These are phyloP conservation scores for Saccharomycopsis crataegensis DNA, from an alignment of 1,139 yeast genomes.

Conservation along the genomic window DNA sequence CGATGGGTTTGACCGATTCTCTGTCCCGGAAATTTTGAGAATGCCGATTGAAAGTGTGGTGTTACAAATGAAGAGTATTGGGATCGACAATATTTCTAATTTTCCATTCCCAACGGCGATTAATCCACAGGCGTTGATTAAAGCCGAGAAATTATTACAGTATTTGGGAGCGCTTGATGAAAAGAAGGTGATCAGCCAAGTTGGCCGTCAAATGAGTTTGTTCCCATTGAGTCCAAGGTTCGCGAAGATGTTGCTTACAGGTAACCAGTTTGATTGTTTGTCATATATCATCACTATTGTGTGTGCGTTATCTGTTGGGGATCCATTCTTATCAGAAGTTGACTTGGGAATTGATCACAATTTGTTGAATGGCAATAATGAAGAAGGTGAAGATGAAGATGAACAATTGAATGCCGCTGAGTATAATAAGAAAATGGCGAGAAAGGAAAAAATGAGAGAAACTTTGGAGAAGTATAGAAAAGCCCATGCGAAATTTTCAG, in stretches of 20 bases:
- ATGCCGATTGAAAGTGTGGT: slow-evolving; percentile 97
- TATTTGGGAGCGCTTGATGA: slow-evolving; percentile 73
- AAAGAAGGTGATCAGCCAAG: slow-evolving; percentile 51
- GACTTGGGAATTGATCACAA: slow-evolving; percentile 50
- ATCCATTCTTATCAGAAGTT: slow-evolving; percentile 71
- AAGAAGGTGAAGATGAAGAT: slow-evolving; percentile 25
- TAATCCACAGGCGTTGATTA: slow-evolving; percentile 47
- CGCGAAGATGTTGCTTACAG: slow-evolving; percentile 81
- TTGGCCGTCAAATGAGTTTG: slow-evolving; percentile 80
- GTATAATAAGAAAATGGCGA: slow-evolving; percentile 37
- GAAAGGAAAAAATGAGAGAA: slow-evolving; percentile 17
- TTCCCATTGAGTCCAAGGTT: slow-evolving; percentile 94
- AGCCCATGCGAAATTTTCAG: slow-evolving; percentile 53
- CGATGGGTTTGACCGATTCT: slow-evolving; percentile 72
- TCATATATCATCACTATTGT: slow-evolving; percentile 87
- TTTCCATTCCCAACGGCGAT: slow-evolving; percentile 99
- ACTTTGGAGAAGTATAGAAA: slow-evolving; percentile 38
- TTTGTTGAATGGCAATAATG: slow-evolving; percentile 19
- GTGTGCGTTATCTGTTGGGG: slow-evolving; percentile 90
- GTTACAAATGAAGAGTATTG: slow-evolving; percentile 93
- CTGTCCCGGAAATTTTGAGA: slow-evolving; percentile 82
- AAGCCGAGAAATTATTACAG: slow-evolving; percentile 62
- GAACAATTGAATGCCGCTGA: slow-evolving; percentile 32
- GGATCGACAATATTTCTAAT: slow-evolving; percentile 79
- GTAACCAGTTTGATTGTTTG: slow-evolving; percentile 79